These are phyloP conservation scores for Waitea zeae DNA, from an alignment of 1,284 basidiomycete species.

Conservation along the genomic window DNA sequence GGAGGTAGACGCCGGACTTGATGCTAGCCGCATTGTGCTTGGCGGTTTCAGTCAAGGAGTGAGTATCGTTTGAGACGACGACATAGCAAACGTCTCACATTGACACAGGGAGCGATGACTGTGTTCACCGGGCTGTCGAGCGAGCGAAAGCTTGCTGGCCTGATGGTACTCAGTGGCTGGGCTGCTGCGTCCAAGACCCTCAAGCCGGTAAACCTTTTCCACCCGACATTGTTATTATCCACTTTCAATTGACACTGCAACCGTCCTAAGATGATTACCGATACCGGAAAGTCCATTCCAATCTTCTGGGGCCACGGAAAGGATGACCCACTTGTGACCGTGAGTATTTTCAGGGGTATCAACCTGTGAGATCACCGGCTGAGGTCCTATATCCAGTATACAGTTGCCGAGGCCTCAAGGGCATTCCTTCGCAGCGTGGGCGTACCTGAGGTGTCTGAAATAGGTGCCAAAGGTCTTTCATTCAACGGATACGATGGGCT, in stretches of 20 bases:
- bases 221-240: background rate
- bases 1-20: slow-evolving; percentile 59
- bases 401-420: no score
- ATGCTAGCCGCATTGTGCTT: slow-evolving; percentile 50
- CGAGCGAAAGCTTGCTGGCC: slow-evolving; percentile 53
- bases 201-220: slow-evolving; percentile 29
- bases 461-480: slow-evolving; percentile 11
- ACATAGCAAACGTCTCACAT: no score
- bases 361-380: no score
- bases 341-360: slow-evolving; percentile 23
- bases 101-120: slow-evolving; percentile 61
- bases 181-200: slow-evolving; percentile 49
- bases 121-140: slow-evolving; percentile 56
- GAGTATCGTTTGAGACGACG: no score
- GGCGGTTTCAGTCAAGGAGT: slow-evolving; percentile 87
- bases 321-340: slow-evolving; percentile 58
- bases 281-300: slow-evolving; percentile 41
- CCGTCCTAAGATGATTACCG: slow-evolving; percentile 31
- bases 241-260: slow-evolving; percentile 3
- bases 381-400: no score
- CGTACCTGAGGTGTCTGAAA: slow-evolving; percentile 29
- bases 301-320: slow-evolving; percentile 83
- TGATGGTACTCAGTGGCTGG: slow-evolving; percentile 66
- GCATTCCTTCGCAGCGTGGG: no score
- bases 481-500: slow-evolving; percentile 45